These are phyloP conservation scores for Arabidopsis lyrata DNA, from an alignment of 441 rosid species.

Conservation along the genomic window DNA sequence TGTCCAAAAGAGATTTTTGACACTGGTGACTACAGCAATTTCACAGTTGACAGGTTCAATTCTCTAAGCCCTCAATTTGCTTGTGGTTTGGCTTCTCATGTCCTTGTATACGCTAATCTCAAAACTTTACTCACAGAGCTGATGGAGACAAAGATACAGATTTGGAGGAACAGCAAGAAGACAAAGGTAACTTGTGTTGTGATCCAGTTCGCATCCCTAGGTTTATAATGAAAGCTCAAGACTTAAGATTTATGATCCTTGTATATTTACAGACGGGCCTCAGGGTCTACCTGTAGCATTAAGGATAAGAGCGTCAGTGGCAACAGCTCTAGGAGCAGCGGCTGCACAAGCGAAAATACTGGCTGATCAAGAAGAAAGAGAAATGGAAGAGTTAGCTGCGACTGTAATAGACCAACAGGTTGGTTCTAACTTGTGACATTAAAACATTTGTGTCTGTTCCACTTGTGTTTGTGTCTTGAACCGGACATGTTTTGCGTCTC, in stretches of 20 bases:
- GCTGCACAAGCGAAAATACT: slow-evolving; percentile 82
- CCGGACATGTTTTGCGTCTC: slow-evolving; percentile 21
- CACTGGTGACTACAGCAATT: slow-evolving; percentile 43
- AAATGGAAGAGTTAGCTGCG: slow-evolving; percentile 69
- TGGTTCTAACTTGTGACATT: slow-evolving; percentile 3
- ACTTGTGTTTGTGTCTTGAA: slow-evolving; percentile 17
- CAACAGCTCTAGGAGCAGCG: slow-evolving; percentile 79
- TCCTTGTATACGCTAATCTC: neutral
- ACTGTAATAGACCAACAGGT: slow-evolving; percentile 80
- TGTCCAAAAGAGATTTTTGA: slow-evolving; percentile 75
- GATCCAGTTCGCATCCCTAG: neutral
- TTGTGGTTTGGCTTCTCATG: slow-evolving; percentile 9
- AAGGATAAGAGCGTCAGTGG: slow-evolving; percentile 79
- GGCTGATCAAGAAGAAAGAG: slow-evolving; percentile 85
- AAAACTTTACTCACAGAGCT: slow-evolving; percentile 48
- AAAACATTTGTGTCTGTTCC: neutral
- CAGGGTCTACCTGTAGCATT: slow-evolving; percentile 66
- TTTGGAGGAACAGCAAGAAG: slow-evolving; percentile 46
- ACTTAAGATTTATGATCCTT: neutral
- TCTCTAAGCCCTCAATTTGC: neutral
- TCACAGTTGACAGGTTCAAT: slow-evolving; percentile 53
- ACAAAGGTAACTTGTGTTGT: slow-evolving; percentile 31
- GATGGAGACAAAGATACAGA: slow-evolving; percentile 51
- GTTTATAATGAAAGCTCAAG: slow-evolving; percentile 3
- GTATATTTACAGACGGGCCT: slow-evolving; percentile 45